A percentile compares a stretch with the other conserved stretches of the same genome.
Evolutionary conservation across 768 basidiomycete species (phyloP).

Genomic region (Leccinum disarticulatum): DNA sequence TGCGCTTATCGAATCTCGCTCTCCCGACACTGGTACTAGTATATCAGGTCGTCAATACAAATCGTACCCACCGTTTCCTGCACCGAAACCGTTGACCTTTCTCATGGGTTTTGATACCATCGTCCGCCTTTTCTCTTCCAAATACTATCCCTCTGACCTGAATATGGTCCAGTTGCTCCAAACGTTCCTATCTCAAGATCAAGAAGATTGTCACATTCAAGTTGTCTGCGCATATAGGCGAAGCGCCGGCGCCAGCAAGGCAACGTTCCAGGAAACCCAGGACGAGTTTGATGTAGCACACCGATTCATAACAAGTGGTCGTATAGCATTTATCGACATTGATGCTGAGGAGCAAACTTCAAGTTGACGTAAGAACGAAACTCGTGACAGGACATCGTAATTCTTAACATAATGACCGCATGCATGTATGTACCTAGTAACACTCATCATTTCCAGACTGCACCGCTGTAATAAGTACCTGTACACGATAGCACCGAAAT

Average conservation of each 20-base stretch:
- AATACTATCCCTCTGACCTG: conserved; percentile 60
- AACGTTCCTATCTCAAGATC: conserved; percentile 55
- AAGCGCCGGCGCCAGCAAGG: conserved; percentile 12
- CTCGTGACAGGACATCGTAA: conserved; percentile 40
- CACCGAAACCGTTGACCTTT: conserved; percentile 60
- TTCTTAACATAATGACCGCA: background rate
- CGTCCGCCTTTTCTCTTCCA: conserved; percentile 70
- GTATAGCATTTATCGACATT: conserved; percentile 63
- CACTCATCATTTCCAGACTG: background rate
- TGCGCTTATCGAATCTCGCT: conserved; percentile 1
- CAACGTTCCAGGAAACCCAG: conserved; percentile 30
- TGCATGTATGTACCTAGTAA: conserved; percentile 1
- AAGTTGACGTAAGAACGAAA: conserved; percentile 60
- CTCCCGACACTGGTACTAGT: background rate
- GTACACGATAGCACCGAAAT: conserved; percentile 14
- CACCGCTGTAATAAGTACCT: conserved; percentile 1
- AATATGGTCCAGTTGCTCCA: conserved; percentile 58
- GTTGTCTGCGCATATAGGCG: conserved; percentile 64
- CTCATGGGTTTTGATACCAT: conserved; percentile 86
- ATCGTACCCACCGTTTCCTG: conserved; percentile 6
- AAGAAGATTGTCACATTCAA: conserved; percentile 63
- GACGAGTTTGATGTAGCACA: conserved; percentile 36
- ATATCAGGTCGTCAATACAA: conserved; percentile 12
- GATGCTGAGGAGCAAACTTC: conserved; percentile 52
- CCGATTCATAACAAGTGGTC: conserved; percentile 50